These are phyloP conservation scores for Parasitella parasitica DNA, from an alignment of 371 early-diverging fungal species.

Conservation along the genomic window DNA sequence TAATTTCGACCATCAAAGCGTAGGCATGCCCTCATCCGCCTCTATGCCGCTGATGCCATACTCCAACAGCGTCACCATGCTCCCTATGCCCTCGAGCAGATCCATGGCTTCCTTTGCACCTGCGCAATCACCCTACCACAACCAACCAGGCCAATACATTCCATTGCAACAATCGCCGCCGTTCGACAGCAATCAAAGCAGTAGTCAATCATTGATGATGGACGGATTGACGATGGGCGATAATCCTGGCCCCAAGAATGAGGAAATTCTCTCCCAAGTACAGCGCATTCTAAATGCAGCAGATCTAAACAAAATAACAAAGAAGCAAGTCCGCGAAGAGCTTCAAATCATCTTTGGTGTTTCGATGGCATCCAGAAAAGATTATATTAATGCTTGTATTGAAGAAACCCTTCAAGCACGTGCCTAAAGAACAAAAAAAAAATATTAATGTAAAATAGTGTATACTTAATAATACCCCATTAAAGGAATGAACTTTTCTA, in stretches of 20 bases:
- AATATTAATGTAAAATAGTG: neutral
- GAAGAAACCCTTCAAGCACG: conserved; percentile 43
- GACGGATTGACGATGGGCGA: conserved; percentile 30
- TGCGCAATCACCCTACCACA: conserved; percentile 11
- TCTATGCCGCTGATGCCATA: conserved; percentile 42
- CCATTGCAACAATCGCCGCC: conserved; percentile 27
- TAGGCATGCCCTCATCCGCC: conserved; percentile 33
- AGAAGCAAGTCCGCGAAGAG: conserved; percentile 70
- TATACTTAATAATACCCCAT: neutral
- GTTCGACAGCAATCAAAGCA: conserved; percentile 16
- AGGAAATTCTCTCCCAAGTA: conserved; percentile 77
- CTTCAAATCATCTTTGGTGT: conserved; percentile 44
- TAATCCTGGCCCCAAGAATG: conserved; percentile 54
- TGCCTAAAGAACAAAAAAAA: too few species aligned
- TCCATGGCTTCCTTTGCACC: conserved; percentile 22
- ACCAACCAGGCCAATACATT: conserved; percentile 25
- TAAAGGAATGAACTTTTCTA: neutral
- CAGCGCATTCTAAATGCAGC: conserved; percentile 73
- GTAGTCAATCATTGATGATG: conserved; percentile 36
- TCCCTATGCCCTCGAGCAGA: conserved; percentile 20
- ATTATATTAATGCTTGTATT: conserved; percentile 60
- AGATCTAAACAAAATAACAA: conserved; percentile 80
- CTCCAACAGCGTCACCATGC: conserved; percentile 17
- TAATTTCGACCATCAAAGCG: conserved; percentile 24
- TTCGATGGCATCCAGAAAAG: conserved; percentile 44